A percentile compares a stretch with the other conserved stretches of the same genome.
Conservation (phyloP, 306 rosid species). For the Gastrolobium villosum region DNA sequence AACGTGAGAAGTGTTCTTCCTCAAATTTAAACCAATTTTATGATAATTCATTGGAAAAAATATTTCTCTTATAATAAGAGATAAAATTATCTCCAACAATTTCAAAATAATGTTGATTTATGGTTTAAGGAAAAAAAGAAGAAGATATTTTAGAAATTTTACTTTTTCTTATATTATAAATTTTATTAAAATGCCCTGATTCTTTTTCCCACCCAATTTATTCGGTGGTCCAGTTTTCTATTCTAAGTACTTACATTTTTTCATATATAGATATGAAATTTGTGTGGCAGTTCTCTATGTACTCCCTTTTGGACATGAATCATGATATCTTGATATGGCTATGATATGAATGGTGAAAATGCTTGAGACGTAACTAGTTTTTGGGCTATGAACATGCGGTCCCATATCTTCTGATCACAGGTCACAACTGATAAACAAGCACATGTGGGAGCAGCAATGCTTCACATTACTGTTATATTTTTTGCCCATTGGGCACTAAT, state of each 20-base stretch:
- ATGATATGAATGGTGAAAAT: slow-evolving; percentile 38
- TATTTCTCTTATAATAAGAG: no score
- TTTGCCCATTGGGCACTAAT: not conserved
- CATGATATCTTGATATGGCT: slow-evolving; percentile 12
- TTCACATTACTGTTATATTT: not conserved
- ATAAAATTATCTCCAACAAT: no score
- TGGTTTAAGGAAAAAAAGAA: no score
- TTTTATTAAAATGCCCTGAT: no score
- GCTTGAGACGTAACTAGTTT: not conserved
- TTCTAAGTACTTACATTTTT: not conserved
- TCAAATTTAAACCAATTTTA: no score
- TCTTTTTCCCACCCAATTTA: not conserved
- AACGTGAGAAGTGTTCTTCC: no score
- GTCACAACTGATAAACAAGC: not conserved
- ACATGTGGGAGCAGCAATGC: not conserved
- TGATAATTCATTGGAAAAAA: no score
- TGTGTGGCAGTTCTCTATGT: not conserved
- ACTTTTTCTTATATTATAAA: no score
- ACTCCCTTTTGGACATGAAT: not conserved
- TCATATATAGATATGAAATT: no score
- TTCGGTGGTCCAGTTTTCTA: not conserved
- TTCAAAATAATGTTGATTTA: no score
- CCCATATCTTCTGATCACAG: not conserved
- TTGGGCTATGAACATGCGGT: not conserved
- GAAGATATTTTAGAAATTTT: no score